Evolutionary conservation across 371 early-diverging fungal species (phyloP), one percentile per base, ranked within the genome.

Genomic region (Mortierella sp.): DNA sequence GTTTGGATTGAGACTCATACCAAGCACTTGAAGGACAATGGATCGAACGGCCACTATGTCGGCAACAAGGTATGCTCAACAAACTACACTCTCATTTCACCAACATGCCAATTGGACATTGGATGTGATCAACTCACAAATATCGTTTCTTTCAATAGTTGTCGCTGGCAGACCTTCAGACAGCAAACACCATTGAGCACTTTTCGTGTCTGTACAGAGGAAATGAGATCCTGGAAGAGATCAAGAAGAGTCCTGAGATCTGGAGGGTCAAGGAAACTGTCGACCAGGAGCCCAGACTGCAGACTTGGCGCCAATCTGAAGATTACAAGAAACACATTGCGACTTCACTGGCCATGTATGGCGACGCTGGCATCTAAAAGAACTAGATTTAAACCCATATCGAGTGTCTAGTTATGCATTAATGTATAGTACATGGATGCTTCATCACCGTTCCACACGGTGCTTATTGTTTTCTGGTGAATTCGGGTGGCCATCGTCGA

Each of bases 21-120:
- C 14, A 62, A 61, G 49, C 67, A 72, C 44, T 24, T 72, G 46
- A 57, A 58, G 41, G 63, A 67, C 45, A 72, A 72, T 27, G 73
- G 73, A 43, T 61, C 62, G 2, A 72, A 72, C 19, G 73, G 73
- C 1, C 67, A 72, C 48, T 72, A 72, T 25, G 51, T 72, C 7
- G 73, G 73, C 22, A 54, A 67, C 50, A 66, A 59, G 64, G 71
- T 70, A 63, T n/a, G n/a, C n/a, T n/a, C n/a, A n/a, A n/a, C n/a
- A n/a, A n/a, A n/a, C n/a, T n/a, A n/a, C n/a, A n/a, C n/a, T n/a
- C n/a, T n/a, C n/a, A n/a, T n/a, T n/a, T n/a, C n/a, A n/a, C n/a
- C n/a, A n/a, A n/a, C n/a, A n/a, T n/a, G n/a, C n/a, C n/a, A n/a
- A n/a, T n/a, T n/a, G n/a, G n/a, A n/a, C n/a, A n/a, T n/a, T n/a